These are phyloP conservation scores for Heterococcus sp. DNA, from an alignment of 108 stramenopile genomes.

Conservation along the genomic window DNA sequence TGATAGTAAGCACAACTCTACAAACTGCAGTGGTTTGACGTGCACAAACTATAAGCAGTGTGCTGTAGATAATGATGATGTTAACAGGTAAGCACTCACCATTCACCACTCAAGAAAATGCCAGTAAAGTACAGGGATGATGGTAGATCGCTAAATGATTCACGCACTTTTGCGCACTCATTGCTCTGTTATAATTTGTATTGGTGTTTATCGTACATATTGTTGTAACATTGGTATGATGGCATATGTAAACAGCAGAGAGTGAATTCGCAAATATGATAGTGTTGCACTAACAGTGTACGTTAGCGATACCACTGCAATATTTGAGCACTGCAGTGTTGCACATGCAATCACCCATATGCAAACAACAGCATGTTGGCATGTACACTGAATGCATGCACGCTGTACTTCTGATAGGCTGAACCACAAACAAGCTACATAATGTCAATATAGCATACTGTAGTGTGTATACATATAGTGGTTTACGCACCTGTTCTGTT, in stretches of 20 bases:
- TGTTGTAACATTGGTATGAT: neutral
- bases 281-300: neutral
- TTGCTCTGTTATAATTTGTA: constrained; percentile 70
- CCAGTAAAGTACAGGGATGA: constrained; percentile 79
- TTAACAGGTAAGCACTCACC: too few species aligned
- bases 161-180: constrained; percentile 63
- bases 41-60: too few species aligned
- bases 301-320: neutral
- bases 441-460: too few species aligned
- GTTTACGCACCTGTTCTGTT: constrained; percentile 75
- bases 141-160: constrained; percentile 59
- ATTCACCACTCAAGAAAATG: constrained; percentile 83
- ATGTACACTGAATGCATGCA: too few species aligned
- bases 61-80: too few species aligned
- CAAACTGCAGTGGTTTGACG: too few species aligned
- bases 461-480: too few species aligned
- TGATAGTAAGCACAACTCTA: too few species aligned
- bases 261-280: neutral
- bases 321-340: neutral
- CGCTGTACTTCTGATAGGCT: too few species aligned
- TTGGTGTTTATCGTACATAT: constrained; percentile 42
- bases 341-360: neutral
- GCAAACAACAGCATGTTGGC: neutral
- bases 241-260: neutral
- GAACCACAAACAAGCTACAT: too few species aligned